These are phyloP conservation scores for Aspergillus affinis DNA, from an alignment of 495 filamentous ascomycete species.

Conservation along the genomic window DNA sequence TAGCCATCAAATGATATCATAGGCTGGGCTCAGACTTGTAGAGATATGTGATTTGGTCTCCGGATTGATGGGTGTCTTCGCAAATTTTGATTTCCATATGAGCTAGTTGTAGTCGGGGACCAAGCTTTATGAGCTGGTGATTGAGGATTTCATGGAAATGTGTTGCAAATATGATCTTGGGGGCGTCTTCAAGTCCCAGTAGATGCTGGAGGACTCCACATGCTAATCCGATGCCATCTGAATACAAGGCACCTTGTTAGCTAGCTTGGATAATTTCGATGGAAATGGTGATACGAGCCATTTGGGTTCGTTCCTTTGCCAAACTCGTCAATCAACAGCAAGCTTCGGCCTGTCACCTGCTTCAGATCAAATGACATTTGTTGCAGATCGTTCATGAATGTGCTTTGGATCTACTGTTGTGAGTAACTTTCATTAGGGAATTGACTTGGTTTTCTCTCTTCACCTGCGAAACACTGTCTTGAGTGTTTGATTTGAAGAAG, in stretches of 20 bases:
- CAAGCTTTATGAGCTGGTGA: slow-evolving; percentile 58
- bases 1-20: background rate
- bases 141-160: slow-evolving; percentile 97
- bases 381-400: slow-evolving; percentile 91
- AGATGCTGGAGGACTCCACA: slow-evolving; percentile 80
- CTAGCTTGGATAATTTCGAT: background rate
- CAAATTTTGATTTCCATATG: slow-evolving; percentile 88
- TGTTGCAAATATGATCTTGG: slow-evolving; percentile 84
- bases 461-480: slow-evolving; percentile 77
- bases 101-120: slow-evolving; percentile 64
- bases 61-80: slow-evolving; percentile 52
- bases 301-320: slow-evolving; percentile 86
- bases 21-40: slow-evolving; percentile 57
- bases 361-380: slow-evolving; percentile 79
- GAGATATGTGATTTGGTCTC: slow-evolving; percentile 83
- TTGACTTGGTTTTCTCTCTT: slow-evolving; percentile 5
- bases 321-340: slow-evolving; percentile 92
- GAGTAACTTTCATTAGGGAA: background rate
- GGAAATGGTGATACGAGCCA: slow-evolving; percentile 32
- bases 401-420: slow-evolving; percentile 66
- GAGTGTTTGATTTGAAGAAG: slow-evolving; percentile 80
- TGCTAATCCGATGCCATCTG: slow-evolving; percentile 84
- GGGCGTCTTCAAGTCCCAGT: slow-evolving; percentile 56
- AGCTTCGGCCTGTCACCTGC: slow-evolving; percentile 71
- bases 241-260: slow-evolving; percentile 5